Percentiles rank a stretch among this genome's conserved stretches.
These are phyloP conservation scores for Aspergillus fijiensis DNA, from an alignment of 2,329 filamentous ascomycete genomes.

Conservation along the genomic window DNA sequence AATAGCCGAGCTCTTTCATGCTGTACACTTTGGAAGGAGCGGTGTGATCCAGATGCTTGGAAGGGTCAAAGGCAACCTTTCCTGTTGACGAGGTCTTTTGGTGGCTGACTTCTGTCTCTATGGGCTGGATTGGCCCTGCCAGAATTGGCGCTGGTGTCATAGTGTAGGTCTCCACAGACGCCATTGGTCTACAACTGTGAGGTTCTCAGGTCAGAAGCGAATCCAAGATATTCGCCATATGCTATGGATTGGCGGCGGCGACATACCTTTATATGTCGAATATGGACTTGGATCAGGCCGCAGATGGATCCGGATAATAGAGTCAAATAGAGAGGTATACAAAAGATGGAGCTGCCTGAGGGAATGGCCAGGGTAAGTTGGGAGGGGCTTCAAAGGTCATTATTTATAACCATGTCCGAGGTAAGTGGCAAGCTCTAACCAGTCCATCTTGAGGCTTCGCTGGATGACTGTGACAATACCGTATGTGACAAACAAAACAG, in stretches of 20 bases:
- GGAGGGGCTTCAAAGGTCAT: background rate
- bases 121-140: background rate
- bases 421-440: background rate
- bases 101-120: background rate
- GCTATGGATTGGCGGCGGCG: background rate
- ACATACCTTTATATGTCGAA: background rate
- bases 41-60: constrained; percentile 56
- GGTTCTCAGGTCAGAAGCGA: background rate
- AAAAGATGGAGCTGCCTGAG: background rate
- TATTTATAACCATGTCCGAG: background rate
- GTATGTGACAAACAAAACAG: background rate
- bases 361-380: background rate
- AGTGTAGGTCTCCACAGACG: background rate
- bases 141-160: background rate
- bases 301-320: background rate
- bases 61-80: constrained; percentile 49
- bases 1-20: constrained; percentile 63
- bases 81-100: background rate
- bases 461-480: background rate
- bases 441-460: background rate
- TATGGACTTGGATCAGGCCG: background rate
- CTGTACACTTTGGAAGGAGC: constrained; percentile 53
- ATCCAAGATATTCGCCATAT: background rate
- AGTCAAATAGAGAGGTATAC: background rate
- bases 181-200: background rate